Base-by-base conservation (phyloP, 2,329 filamentous ascomycete species). In the Aspergillus udagawae region DNA sequence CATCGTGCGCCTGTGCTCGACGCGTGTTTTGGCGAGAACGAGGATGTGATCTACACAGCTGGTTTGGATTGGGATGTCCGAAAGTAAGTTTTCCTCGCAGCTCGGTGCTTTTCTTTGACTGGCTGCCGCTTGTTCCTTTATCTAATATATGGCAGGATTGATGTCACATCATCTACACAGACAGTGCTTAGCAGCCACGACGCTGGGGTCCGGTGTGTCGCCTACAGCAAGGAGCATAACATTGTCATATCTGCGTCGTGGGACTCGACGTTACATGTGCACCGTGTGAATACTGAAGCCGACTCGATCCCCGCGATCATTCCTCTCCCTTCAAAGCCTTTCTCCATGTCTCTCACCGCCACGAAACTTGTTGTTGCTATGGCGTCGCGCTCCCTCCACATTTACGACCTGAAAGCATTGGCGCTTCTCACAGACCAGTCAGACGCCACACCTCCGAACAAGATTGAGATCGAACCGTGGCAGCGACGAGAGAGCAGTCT, bases 361-460 rank as follows among this genome's bases (percentile, higher is more conserved):
- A 92, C 90, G 52, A 96, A 95, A 74, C 83, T 96, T 8, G 91
- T 99, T 45, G 91, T 99, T 57, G 92, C 92, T 64, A 97, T 99
- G 94, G 90, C 92, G 2, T 90, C 90, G 54, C 89, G 94, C 55
- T 85, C 92, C n/a, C 86, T 97, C 60, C 87, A 94, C 79, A 96
- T 99, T 73, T 97, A 97, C 82, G 91, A 97, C 70, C 83, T 99
- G 32, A 81, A 86, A 51, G 77, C 86, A 25, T 83, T 96, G 42
- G 76, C 79, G 25, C 69, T 82, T 1, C 77, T 85, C 45, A 68
- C 80, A 25, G 80, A 82, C 17, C 75, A 83, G 67, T 73, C 79
- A 20, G 73, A 79, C 8, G 58, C 64, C 29, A 63, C 69, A 60
- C 76, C 68, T 9, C 68, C 73, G 14, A 77, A 75, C 56, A 71